Conservation (phyloP, 805 yeast genomes). For the Candida vartiovaarae region DNA sequence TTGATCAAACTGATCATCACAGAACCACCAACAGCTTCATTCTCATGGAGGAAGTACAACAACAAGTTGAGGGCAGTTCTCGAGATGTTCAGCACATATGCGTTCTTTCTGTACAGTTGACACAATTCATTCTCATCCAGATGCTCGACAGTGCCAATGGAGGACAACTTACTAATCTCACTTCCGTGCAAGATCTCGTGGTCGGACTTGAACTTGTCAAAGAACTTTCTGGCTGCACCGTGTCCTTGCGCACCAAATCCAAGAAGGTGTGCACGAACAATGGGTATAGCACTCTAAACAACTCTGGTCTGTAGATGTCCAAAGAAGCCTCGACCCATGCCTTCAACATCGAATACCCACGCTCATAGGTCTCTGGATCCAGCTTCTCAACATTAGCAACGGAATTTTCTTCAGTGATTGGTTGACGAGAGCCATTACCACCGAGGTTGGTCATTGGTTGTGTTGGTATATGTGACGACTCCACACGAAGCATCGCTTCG, state of each 20-base stretch:
- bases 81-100: conserved; percentile 69
- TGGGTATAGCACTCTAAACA: conserved; percentile 80
- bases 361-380: conserved; percentile 59
- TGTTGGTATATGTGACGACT: conserved; percentile 57
- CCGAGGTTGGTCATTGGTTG: conserved; percentile 32
- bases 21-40: conserved; percentile 88
- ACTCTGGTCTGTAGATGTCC: conserved; percentile 86
- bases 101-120: conserved; percentile 60
- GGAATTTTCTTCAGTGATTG: conserved; percentile 13
- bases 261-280: conserved; percentile 85
- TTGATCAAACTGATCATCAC: conserved; percentile 79
- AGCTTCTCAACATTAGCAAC: conserved; percentile 21
- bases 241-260: conserved; percentile 63
- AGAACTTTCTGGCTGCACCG: conserved; percentile 65
- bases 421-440: conserved; percentile 9
- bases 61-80: conserved; percentile 80
- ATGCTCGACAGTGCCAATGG: conserved; percentile 75
- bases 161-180: conserved; percentile 66
- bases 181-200: conserved; percentile 70
- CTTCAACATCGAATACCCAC: conserved; percentile 73
- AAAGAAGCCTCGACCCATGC: conserved; percentile 89
- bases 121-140: conserved; percentile 79
- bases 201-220: conserved; percentile 65
- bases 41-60: conserved; percentile 82
- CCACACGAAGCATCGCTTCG: conserved; percentile 89